Percentiles rank a stretch among this genome's conserved stretches.
phyloP scores from a whole-genome alignment of 371 early-diverging fungal species.

The Mucor indicus region DNA sequence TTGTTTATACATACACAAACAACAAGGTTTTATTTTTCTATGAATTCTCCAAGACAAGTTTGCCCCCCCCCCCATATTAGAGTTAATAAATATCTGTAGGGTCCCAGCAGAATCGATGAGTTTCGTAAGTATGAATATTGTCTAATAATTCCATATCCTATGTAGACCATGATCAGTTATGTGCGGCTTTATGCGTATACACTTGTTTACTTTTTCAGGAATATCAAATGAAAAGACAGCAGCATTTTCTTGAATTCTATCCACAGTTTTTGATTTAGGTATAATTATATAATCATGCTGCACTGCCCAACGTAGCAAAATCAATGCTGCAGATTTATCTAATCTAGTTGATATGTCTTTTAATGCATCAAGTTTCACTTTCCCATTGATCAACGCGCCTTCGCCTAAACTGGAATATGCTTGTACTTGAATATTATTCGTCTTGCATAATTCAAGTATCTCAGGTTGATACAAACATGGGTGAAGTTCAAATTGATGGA shows the following conservation, averaged over 20 bases:
- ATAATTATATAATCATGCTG: slow-evolving; percentile 61
- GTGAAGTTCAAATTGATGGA: slow-evolving; percentile 77
- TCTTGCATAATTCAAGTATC: slow-evolving; percentile 26
- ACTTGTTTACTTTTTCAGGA: slow-evolving; percentile 35
- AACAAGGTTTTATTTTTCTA: too few relatives aligned
- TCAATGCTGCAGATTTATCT: slow-evolving; percentile 55
- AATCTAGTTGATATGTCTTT: slow-evolving; percentile 30
- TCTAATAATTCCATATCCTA: slow-evolving; percentile 62
- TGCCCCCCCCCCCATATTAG: too few relatives aligned
- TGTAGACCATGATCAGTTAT: background rate
- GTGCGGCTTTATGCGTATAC: background rate
- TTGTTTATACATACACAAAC: too few relatives aligned
- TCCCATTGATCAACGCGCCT: slow-evolving; percentile 57
- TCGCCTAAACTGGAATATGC: slow-evolving; percentile 94
- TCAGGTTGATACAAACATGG: slow-evolving; percentile 49
- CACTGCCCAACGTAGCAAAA: slow-evolving; percentile 80
- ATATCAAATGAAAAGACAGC: slow-evolving; percentile 42
- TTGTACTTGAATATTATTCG: slow-evolving; percentile 56
- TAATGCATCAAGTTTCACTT: slow-evolving; percentile 19
- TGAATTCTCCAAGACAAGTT: too few relatives aligned
- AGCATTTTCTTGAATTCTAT: slow-evolving; percentile 56
- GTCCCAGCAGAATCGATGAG: slow-evolving; percentile 74
- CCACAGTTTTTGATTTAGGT: slow-evolving; percentile 60
- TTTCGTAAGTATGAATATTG: slow-evolving; percentile 27
- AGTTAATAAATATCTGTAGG: slow-evolving; percentile 27